Evolutionary conservation across 164 flowering plant genomes (phyloP).

Genomic region (Stephania japonica): DNA sequence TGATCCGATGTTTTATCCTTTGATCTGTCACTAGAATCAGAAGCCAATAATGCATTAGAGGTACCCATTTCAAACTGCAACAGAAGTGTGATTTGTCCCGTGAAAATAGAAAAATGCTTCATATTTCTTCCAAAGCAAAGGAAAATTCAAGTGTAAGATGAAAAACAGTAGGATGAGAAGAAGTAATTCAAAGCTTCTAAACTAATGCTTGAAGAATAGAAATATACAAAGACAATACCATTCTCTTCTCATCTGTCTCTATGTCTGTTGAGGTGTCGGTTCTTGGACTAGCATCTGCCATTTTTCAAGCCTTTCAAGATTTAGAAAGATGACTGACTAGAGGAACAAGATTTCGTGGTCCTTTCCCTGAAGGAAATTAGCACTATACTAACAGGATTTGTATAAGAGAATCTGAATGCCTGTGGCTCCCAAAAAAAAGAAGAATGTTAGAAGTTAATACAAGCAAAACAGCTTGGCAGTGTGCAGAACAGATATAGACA

Average conservation of each 20-base stretch:
- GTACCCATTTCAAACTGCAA: slow-evolving; percentile 62
- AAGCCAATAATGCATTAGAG: slow-evolving; percentile 32
- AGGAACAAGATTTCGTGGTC: slow-evolving; percentile 30
- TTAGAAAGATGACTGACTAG: slow-evolving; percentile 30
- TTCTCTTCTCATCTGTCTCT: slow-evolving; percentile 63
- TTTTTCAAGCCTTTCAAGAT: slow-evolving; percentile 40
- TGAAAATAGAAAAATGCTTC: background rate
- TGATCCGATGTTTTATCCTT: slow-evolving; percentile 77
- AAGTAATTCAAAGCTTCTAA: background rate
- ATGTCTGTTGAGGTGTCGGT: slow-evolving; percentile 82
- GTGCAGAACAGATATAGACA: background rate
- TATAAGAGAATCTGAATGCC: slow-evolving; percentile 22
- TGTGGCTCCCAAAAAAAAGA: slow-evolving; percentile 12
- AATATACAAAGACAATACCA: slow-evolving; percentile 29
- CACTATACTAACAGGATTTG: slow-evolving; percentile 19
- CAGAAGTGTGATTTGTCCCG: background rate
- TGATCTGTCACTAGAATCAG: slow-evolving; percentile 81
- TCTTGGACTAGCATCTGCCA: slow-evolving; percentile 90
- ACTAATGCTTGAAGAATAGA: background rate
- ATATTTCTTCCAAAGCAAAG: background rate
- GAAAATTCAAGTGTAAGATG: background rate
- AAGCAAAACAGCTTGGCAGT: background rate
- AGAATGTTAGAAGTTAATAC: background rate
- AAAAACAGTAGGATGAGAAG: background rate
- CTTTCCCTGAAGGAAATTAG: slow-evolving; percentile 25